Conservation (phyloP, 2,329 filamentous ascomycete species). For the Paracorniculantispora psalliotae region DNA sequence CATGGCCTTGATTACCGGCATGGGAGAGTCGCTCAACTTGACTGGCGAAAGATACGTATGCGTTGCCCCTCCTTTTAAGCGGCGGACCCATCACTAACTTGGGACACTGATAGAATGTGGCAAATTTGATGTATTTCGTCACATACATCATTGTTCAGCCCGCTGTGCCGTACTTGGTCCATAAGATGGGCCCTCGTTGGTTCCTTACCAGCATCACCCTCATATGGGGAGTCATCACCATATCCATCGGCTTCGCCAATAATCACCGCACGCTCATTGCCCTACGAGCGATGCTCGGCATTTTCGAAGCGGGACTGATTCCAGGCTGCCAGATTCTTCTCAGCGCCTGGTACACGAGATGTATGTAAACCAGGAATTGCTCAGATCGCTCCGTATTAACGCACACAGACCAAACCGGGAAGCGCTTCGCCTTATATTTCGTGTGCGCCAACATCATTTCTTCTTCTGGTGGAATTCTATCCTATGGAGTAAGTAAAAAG, state of each 20-base stretch:
- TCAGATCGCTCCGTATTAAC: constrained; percentile 6
- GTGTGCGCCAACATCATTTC: too few species aligned
- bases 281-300: constrained; percentile 55
- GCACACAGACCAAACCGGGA: too few species aligned
- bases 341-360: constrained; percentile 63
- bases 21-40: constrained; percentile 43
- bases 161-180: too few species aligned
- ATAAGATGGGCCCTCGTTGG: too few species aligned
- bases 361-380: constrained; percentile 44
- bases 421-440: too few species aligned
- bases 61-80: constrained; percentile 53
- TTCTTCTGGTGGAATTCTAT: too few species aligned
- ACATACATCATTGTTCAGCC: too few species aligned
- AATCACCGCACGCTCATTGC: constrained; percentile 48
- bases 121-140: too few species aligned
- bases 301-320: constrained; percentile 66
- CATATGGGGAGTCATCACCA: constrained; percentile 40
- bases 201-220: too few species aligned
- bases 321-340: constrained; percentile 65
- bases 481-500: too few species aligned
- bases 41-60: constrained; percentile 42
- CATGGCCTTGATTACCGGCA: constrained; percentile 65
- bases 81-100: too few species aligned
- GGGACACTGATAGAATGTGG: background rate
- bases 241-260: constrained; percentile 59